Conservation (phyloP, 441 rosid genomes). For the Populus hybrid region DNA sequence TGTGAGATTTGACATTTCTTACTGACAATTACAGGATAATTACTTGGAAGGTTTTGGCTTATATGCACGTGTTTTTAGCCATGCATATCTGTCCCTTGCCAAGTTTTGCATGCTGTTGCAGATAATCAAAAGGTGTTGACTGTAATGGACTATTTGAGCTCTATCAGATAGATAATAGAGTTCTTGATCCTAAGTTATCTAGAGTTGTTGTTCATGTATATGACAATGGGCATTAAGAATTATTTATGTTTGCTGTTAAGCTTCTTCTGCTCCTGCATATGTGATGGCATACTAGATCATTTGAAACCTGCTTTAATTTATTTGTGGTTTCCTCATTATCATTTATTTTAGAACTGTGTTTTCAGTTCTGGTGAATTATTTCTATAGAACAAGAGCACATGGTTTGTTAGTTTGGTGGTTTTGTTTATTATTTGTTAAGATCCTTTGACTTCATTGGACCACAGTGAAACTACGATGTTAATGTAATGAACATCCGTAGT, state of each 20-base stretch:
- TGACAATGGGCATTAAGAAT: background rate
- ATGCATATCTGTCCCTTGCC: too few relatives aligned
- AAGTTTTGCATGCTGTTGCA: background rate
- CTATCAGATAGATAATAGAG: background rate
- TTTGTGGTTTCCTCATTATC: background rate
- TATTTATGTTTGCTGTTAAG: background rate
- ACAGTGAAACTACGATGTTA: background rate
- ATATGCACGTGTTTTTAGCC: too few relatives aligned
- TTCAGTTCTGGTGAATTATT: slow-evolving; percentile 1
- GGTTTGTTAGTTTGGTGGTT: background rate
- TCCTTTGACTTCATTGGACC: background rate
- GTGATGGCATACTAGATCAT: background rate
- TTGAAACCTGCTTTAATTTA: background rate
- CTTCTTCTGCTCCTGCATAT: background rate
- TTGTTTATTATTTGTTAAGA: background rate
- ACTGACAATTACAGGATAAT: too few relatives aligned
- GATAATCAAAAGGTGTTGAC: background rate
- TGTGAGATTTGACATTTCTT: too few relatives aligned
- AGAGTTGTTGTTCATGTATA: background rate
- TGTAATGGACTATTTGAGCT: background rate
- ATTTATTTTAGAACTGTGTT: background rate
- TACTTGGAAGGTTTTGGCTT: too few relatives aligned
- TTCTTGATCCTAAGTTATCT: background rate
- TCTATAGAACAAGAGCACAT: background rate
- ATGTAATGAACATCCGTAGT: background rate